Percentiles rank a stretch among this genome's conserved stretches.
These are phyloP conservation scores for Aspergillus phoenicis DNA, from an alignment of 2,329 filamentous ascomycete species.

Conservation along the genomic window DNA sequence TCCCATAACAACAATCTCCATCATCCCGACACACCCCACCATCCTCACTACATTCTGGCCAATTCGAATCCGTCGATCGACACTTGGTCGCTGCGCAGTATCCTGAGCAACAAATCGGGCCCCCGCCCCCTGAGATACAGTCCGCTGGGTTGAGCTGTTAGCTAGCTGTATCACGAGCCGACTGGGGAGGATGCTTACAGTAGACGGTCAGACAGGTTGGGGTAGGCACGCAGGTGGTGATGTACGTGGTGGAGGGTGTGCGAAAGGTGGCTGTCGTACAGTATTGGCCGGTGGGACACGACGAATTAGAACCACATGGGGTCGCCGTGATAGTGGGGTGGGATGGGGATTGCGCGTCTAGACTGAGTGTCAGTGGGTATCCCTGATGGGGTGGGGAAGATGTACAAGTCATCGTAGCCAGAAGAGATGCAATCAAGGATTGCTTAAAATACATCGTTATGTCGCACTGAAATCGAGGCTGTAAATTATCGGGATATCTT, in stretches of 20 bases:
- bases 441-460: not conserved
- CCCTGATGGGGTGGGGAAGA: not conserved
- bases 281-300: not conserved
- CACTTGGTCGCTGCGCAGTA: not conserved
- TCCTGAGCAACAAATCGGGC: not conserved
- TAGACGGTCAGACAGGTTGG: not conserved
- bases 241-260: not conserved
- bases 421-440: not conserved
- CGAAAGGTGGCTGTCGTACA: not conserved
- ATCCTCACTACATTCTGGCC: not conserved
- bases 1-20: not conserved
- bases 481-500: not conserved
- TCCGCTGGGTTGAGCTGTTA: not conserved
- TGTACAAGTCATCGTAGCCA: not conserved
- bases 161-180: not conserved
- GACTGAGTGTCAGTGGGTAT: not conserved
- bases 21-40: not conserved
- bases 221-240: not conserved
- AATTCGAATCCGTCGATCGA: not conserved
- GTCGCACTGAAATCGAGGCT: not conserved
- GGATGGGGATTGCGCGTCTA: not conserved
- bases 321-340: not conserved
- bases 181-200: not conserved
- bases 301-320: not conserved
- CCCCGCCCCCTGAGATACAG: not conserved